Evolutionary conservation across 768 basidiomycete species (phyloP), one percentile per base, ranked within the genome.

Genomic region (Boletus rex-veris): DNA sequence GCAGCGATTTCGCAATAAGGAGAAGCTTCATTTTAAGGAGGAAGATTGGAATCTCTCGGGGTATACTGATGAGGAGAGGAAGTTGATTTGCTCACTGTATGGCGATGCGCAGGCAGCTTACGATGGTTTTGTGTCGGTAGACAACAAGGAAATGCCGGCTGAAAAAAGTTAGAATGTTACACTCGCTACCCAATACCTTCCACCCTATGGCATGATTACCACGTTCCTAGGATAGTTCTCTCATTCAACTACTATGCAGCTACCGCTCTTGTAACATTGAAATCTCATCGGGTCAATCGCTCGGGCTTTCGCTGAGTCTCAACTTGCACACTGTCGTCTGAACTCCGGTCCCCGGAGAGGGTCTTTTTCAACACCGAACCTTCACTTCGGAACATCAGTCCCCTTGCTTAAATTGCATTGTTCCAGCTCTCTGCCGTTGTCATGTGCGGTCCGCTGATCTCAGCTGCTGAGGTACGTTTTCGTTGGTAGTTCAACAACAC

Each of bases 391-490:
- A 24, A 24, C 24, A 24, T 6, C 24, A 24, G 24, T 3, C n/a
- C 0, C n/a, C n/a, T 48, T 16, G 35, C 10, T 2, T n/a, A 10
- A 7, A 33, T 11, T 16, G 18, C 28, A 28, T 11, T 10, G 3
- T 18, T 26, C 35, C 8, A 33, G 38, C 35, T 33, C 33, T 14
- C 36, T n/a, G 18, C 28, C 30, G 21, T 44, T 12, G 9, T n/a
- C 36, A 9, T 52, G 10, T 14, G 37, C 26, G 18, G 24, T 18
- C 7, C 26, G 10, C 19, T 49, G 24, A 24, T 53, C 31, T 16
- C 14, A 33, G n/a, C 12, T 8, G n/a, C 35, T 28, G 36, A 62
- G 58, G 63, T 63, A 52, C 48, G 63, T 65, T 58, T 62, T 33
- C 7, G 18, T 45, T 28, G 8, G 38, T 6, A n/a, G 35, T 37